A percentile compares a stretch with the other conserved stretches of the same genome.
These are phyloP conservation scores for Prosopis cineraria DNA, from an alignment of 306 rosid species.

Conservation along the genomic window DNA sequence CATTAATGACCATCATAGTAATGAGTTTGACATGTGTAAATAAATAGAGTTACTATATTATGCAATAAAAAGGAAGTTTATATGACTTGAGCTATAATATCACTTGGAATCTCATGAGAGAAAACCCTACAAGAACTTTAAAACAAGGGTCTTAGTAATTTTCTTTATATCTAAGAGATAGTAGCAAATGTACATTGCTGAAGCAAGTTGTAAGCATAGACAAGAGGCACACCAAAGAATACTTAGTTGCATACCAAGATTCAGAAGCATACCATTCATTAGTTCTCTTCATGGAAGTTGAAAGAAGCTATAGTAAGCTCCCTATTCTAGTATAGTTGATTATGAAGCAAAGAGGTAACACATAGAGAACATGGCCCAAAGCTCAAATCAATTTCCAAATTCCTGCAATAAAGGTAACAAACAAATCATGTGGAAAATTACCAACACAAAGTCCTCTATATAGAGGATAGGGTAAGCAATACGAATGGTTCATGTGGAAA, in stretches of 20 bases:
- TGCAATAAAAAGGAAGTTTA: slow-evolving; percentile 80
- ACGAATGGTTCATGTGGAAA: slow-evolving; percentile 46
- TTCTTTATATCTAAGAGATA: slow-evolving; percentile 15
- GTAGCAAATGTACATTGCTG: slow-evolving; percentile 9
- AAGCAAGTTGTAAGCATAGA: slow-evolving; percentile 11
- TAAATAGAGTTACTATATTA: slow-evolving; percentile 59
- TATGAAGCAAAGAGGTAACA: neutral
- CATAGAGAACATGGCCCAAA: slow-evolving; percentile 37
- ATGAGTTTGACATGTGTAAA: slow-evolving; percentile 19
- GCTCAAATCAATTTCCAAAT: slow-evolving; percentile 29
- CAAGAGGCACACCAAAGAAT: neutral
- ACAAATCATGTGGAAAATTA: slow-evolving; percentile 30
- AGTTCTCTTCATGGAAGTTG: slow-evolving; percentile 85
- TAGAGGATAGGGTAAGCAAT: slow-evolving; percentile 32
- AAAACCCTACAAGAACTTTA: slow-evolving; percentile 71
- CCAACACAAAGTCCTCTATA: slow-evolving; percentile 44
- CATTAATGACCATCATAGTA: neutral
- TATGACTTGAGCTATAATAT: slow-evolving; percentile 69
- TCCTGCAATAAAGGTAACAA: neutral
- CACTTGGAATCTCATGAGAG: slow-evolving; percentile 95
- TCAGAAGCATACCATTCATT: slow-evolving; percentile 76
- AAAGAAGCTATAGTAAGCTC: slow-evolving; percentile 52
- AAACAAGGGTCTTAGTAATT: slow-evolving; percentile 12
- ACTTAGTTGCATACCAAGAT: neutral
- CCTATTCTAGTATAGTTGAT: neutral